Evolutionary conservation across 73 alveolate species (phyloP).

Genomic region (Diophrys appendiculata): DNA sequence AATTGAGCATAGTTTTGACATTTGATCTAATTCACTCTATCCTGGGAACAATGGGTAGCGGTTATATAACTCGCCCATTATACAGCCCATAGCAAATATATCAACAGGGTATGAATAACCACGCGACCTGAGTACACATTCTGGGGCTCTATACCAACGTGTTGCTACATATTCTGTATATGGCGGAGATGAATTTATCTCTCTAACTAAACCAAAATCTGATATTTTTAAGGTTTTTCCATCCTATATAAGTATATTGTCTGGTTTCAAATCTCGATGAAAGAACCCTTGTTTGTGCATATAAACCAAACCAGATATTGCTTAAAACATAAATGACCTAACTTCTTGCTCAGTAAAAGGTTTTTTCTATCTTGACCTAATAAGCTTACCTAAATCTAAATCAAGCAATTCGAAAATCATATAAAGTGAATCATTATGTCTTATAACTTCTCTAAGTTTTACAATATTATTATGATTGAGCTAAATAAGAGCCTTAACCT

Average conservation of each 20-base stretch:
- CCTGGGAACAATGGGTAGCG: conserved; percentile 83
- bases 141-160: conserved; percentile 93
- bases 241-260: conserved; percentile 44
- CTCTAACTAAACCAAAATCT: conserved; percentile 83
- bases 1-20: conserved; percentile 81
- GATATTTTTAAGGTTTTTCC: conserved; percentile 64
- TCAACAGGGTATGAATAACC: conserved; percentile 83
- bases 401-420: conserved; percentile 95
- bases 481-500: conserved; percentile 92
- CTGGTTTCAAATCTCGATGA: conserved; percentile 89
- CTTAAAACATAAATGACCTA: conserved; percentile 79
- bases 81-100: conserved; percentile 92
- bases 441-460: conserved; percentile 90
- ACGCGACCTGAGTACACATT: conserved; percentile 79
- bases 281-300: conserved; percentile 94
- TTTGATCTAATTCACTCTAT: conserved; percentile 93
- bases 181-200: conserved; percentile 71
- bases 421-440: conserved; percentile 84
- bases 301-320: conserved; percentile 91
- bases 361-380: conserved; percentile 48
- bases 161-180: conserved; percentile 87
- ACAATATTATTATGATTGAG: conserved; percentile 93
- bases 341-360: conserved; percentile 82
- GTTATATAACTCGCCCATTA: conserved; percentile 86
- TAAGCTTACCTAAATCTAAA: conserved; percentile 59